Percentiles rank a stretch among this genome's conserved stretches.
phyloP scores from a whole-genome alignment of 1,284 basidiomycete species.

The Phylloboletellus chloephorus region DNA sequence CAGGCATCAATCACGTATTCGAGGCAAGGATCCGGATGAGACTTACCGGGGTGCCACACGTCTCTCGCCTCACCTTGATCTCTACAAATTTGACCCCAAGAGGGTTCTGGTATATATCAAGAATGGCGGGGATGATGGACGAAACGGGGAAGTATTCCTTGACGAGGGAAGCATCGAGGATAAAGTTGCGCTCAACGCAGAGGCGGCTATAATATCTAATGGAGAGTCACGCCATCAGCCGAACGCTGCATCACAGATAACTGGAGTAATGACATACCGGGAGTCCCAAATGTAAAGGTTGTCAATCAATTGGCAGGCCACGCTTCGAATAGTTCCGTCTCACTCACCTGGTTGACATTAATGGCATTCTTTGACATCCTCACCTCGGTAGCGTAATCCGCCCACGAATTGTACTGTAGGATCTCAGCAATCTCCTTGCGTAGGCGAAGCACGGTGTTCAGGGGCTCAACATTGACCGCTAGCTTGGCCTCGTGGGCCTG shows the following conservation, averaged over 20 bases:
- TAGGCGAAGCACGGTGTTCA: conserved; percentile 58
- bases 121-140: conserved; percentile 71
- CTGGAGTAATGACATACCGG: conserved; percentile 22
- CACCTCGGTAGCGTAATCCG: conserved; percentile 72
- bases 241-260: neutral
- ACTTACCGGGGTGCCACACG: conserved; percentile 66
- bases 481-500: conserved; percentile 64
- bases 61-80: conserved; percentile 46
- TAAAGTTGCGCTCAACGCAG: conserved; percentile 57
- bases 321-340: conserved; percentile 44
- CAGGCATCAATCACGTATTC: neutral
- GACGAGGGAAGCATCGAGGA: conserved; percentile 66
- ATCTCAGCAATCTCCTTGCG: conserved; percentile 64
- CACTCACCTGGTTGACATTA: conserved; percentile 48
- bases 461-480: conserved; percentile 60
- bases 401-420: conserved; percentile 72
- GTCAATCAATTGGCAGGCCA: conserved; percentile 57
- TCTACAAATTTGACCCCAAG: conserved; percentile 68
- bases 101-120: conserved; percentile 74
- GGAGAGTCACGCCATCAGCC: neutral
- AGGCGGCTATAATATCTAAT: conserved; percentile 62
- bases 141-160: conserved; percentile 84
- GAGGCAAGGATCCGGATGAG: neutral
- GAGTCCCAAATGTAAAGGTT: conserved; percentile 67
- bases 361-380: conserved; percentile 66